These are phyloP conservation scores for Aspergillus sp. DNA, from an alignment of 2,329 filamentous ascomycete genomes.

Conservation along the genomic window DNA sequence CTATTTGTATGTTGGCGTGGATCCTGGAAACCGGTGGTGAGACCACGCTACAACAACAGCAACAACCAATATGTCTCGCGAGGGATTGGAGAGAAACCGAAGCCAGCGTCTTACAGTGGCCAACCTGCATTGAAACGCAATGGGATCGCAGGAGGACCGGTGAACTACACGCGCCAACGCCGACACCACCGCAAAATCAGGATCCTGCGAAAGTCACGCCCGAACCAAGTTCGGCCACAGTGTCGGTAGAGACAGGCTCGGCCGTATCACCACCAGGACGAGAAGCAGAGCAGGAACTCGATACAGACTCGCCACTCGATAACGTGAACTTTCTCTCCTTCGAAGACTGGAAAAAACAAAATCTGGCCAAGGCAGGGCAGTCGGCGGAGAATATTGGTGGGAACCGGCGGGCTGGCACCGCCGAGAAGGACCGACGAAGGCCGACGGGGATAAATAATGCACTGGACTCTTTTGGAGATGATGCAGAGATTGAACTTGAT, in stretches of 20 bases:
- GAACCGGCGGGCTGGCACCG: conserved; percentile 49
- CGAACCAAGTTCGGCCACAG: conserved; percentile 4
- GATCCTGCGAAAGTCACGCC: background rate
- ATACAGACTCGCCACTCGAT: conserved; percentile 66
- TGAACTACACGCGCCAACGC: background rate
- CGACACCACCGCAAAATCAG: background rate
- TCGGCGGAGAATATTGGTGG: conserved; percentile 67
- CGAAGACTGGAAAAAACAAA: conserved; percentile 97
- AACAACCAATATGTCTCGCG: conserved; percentile 22
- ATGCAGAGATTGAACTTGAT: conserved; percentile 78
- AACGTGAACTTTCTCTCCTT: conserved; percentile 90
- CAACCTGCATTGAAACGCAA: conserved; percentile 27
- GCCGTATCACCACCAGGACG: background rate
- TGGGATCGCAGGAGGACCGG: conserved; percentile 15
- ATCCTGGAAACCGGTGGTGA: conserved; percentile 12
- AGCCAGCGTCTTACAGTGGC: conserved; percentile 24
- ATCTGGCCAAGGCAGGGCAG: conserved; percentile 81
- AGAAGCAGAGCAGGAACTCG: conserved; percentile 48
- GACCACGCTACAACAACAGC: background rate
- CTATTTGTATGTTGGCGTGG: conserved; percentile 12
- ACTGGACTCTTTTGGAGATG: conserved; percentile 78
- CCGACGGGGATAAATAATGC: conserved; percentile 63
- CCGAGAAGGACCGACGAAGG: conserved; percentile 51
- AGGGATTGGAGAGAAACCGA: conserved; percentile 18
- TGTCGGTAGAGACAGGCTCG: background rate